These are phyloP conservation scores for Citrus trifoliata DNA, from an alignment of 345 rosid species.

Conservation along the genomic window DNA sequence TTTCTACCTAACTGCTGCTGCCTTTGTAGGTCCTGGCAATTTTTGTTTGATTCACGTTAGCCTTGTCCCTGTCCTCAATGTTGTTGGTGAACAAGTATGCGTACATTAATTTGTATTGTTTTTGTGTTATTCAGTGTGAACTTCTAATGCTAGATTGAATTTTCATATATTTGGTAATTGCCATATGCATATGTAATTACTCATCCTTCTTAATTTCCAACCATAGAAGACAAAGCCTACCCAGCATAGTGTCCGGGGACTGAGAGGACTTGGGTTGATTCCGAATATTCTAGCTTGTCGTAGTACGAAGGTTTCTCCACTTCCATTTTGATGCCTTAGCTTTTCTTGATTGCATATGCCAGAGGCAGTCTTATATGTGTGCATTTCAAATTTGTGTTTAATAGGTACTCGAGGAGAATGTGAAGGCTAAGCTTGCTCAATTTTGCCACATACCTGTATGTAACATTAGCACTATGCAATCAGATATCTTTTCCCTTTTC, in stretches of 20 bases:
- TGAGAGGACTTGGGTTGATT: conserved; percentile 85
- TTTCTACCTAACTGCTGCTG: conserved; percentile 16
- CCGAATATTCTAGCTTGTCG: conserved; percentile 97
- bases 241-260: conserved; percentile 91
- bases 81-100: conserved; percentile 93
- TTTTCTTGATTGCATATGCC: neutral
- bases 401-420: conserved; percentile 84
- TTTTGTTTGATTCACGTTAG: conserved; percentile 98
- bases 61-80: conserved; percentile 95
- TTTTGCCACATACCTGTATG: conserved; percentile 96
- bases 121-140: neutral
- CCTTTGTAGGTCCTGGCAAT: conserved; percentile 75
- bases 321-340: neutral
- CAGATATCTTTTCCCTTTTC: neutral
- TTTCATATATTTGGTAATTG: neutral
- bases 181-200: neutral
- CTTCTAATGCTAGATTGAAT: neutral
- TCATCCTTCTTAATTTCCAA: conserved; percentile 1
- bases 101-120: neutral
- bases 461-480: conserved; percentile 7
- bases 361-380: conserved; percentile 9
- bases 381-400: conserved; percentile 16
- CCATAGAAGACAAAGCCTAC: conserved; percentile 96
- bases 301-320: conserved; percentile 63
- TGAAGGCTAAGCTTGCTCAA: conserved; percentile 73